Base-by-base conservation (phyloP, 441 rosid species). In the Brassica balearica region DNA sequence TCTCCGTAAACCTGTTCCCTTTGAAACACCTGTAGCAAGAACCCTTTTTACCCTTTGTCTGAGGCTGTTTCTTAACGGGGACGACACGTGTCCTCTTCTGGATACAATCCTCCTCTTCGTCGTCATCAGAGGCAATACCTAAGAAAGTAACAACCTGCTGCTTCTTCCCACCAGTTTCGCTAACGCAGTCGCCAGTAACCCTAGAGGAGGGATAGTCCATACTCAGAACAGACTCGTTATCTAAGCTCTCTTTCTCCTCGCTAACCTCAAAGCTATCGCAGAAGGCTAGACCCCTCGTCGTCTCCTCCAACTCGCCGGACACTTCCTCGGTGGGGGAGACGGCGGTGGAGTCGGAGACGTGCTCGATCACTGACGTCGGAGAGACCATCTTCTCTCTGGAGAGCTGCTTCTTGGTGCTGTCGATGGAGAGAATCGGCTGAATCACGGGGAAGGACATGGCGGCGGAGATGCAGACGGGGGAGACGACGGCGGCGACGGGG, bases 191-290 rank as follows among this genome's bases (percentile, higher is more conserved):
- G 23, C 86, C 92, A 7, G 88, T 86, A 82, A 90, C 95, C 74
- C 95, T 85, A 0, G 98, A 93, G 76, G 98, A 95, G 0, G 97
- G 97, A 81, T 90, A 95, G 70, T 93, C 99, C 78, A 85, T 79
- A 65, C 98, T 93, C 86, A 93, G 59, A 51, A 89, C 87, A 0
- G 98, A 96, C 68, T 88, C 97, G 76, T 77, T 95, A 1, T 89
- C 82, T 66, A 88, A 80, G 80, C 85, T 87, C 86, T 75, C 86
- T 72, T 84, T 76, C 56, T 75, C 83, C 41, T 67, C 69, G 65
- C 88, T 83, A 74, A 75, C 90, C 77, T 85, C 92, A 51, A 85
- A 89, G 80, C 94, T 87, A 81, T 83, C 91, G 43, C 86, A 89
- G 64, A 86, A 90, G 32, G 84, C 91, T 34, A 82, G 55, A 12